Evolutionary conservation across 768 basidiomycete species (phyloP).

Genomic region (Infundibulicybe gibba): DNA sequence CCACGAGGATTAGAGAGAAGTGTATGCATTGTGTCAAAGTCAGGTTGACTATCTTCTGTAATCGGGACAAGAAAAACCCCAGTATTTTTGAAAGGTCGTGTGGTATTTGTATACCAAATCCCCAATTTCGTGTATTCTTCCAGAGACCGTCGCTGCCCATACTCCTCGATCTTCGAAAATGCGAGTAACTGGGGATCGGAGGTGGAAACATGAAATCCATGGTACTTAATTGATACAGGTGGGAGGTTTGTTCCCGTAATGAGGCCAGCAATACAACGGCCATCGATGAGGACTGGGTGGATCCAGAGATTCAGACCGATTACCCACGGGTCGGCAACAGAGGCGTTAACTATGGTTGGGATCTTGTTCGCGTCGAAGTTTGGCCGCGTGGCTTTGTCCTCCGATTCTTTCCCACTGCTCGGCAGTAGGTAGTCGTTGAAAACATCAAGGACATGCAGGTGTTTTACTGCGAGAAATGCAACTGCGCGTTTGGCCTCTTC

Average conservation of each 20-base stretch:
- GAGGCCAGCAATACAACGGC: constrained; percentile 50
- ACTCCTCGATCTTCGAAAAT: constrained; percentile 24
- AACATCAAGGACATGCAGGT: constrained; percentile 64
- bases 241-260: constrained; percentile 63
- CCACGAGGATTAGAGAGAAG: constrained; percentile 49
- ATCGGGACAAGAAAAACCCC: constrained; percentile 70
- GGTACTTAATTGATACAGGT: constrained; percentile 3
- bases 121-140: constrained; percentile 62
- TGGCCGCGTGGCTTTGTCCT: constrained; percentile 44
- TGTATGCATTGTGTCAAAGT: constrained; percentile 53
- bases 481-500: constrained; percentile 80
- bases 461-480: constrained; percentile 74
- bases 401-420: constrained; percentile 46
- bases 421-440: constrained; percentile 85
- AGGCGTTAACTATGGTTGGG: constrained; percentile 53
- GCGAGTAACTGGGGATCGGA: no score
- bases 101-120: constrained; percentile 61
- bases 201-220: no score
- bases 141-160: constrained; percentile 46
- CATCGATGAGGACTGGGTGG: constrained; percentile 56
- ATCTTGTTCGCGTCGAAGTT: constrained; percentile 40
- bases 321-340: constrained; percentile 66
- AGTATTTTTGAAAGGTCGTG: constrained; percentile 45
- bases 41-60: constrained; percentile 40
- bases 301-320: constrained; percentile 55